Evolutionary conservation across 495 filamentous ascomycete genomes (phyloP).

Genomic region (Xylaria flabelliformis): DNA sequence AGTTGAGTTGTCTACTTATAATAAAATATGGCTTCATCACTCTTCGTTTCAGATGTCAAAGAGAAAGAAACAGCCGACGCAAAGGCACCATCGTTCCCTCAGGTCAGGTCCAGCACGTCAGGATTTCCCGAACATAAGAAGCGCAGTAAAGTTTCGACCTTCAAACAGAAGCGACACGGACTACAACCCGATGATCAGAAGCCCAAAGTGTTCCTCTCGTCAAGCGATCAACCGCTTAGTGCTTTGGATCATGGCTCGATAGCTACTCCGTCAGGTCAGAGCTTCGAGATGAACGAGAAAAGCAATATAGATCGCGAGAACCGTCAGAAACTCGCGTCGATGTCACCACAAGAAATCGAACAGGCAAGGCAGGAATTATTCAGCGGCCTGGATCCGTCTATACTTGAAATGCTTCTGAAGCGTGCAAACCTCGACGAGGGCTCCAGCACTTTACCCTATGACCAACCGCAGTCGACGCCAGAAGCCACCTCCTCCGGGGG

Average conservation of each 20-base stretch:
- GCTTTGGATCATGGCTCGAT: background rate
- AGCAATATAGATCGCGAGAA: slow-evolving; percentile 83
- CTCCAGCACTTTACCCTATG: slow-evolving; percentile 45
- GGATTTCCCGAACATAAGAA: slow-evolving; percentile 90
- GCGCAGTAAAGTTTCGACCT: slow-evolving; percentile 71
- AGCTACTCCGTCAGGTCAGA: slow-evolving; percentile 9
- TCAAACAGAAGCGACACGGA: slow-evolving; percentile 70
- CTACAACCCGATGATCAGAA: slow-evolving; percentile 21
- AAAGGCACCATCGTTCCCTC: slow-evolving; percentile 69
- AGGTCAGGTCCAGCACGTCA: slow-evolving; percentile 60
- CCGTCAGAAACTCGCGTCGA: slow-evolving; percentile 69
- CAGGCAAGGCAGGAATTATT: slow-evolving; percentile 77
- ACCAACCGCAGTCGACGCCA: slow-evolving; percentile 31
- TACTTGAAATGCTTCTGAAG: slow-evolving; percentile 78
- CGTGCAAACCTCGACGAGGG: slow-evolving; percentile 79
- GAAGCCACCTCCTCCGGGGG: slow-evolving; percentile 22
- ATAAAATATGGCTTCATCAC: slow-evolving; percentile 44
- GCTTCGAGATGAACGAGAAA: slow-evolving; percentile 62
- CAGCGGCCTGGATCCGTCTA: slow-evolving; percentile 66
- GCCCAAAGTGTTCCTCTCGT: slow-evolving; percentile 24
- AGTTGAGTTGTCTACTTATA: background rate
- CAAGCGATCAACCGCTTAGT: slow-evolving; percentile 25
- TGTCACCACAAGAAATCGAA: slow-evolving; percentile 84
- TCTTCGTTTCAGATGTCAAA: slow-evolving; percentile 76
- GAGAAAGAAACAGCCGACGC: slow-evolving; percentile 67